A percentile compares a stretch with the other conserved stretches of the same genome.
These are phyloP conservation scores for Pseudogymnoascus destructans DNA, from an alignment of 2,329 filamentous ascomycete genomes.

Conservation along the genomic window DNA sequence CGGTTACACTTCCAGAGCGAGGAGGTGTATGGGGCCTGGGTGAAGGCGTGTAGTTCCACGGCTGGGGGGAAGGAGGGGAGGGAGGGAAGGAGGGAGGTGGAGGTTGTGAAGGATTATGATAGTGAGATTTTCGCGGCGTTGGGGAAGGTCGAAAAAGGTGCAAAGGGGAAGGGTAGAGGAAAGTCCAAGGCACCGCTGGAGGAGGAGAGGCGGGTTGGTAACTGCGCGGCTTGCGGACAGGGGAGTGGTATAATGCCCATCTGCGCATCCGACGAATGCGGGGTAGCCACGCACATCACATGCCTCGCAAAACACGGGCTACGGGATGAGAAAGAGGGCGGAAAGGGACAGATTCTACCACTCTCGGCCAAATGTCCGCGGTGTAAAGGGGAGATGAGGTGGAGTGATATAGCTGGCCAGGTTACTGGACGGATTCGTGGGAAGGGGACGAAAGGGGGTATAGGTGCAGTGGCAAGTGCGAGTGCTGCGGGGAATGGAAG, in stretches of 20 bases:
- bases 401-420: slow-evolving; percentile 73
- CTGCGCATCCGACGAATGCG: slow-evolving; percentile 40
- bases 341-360: slow-evolving; percentile 45
- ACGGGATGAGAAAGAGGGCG: slow-evolving; percentile 25
- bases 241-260: slow-evolving; percentile 42
- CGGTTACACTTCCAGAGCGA: slow-evolving; percentile 62
- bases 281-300: slow-evolving; percentile 44
- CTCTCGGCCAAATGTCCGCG: slow-evolving; percentile 55
- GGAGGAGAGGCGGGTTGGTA: neutral
- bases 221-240: slow-evolving; percentile 21
- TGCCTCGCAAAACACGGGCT: slow-evolving; percentile 46
- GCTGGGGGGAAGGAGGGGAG: neutral
- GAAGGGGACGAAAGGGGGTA: slow-evolving; percentile 39
- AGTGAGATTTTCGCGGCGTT: neutral
- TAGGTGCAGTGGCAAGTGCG: neutral
- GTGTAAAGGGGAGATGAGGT: slow-evolving; percentile 50
- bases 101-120: neutral
- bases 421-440: slow-evolving; percentile 62
- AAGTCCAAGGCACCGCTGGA: neutral
- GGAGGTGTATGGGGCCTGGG: slow-evolving; percentile 60
- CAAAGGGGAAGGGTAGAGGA: neutral
- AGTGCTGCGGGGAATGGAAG: neutral
- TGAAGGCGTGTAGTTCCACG: slow-evolving; percentile 22
- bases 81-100: neutral
- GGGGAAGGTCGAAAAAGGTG: neutral